Evolutionary conservation across 2,329 filamentous ascomycete species (phyloP).

Genomic region (Ceratocystis ficicola): DNA sequence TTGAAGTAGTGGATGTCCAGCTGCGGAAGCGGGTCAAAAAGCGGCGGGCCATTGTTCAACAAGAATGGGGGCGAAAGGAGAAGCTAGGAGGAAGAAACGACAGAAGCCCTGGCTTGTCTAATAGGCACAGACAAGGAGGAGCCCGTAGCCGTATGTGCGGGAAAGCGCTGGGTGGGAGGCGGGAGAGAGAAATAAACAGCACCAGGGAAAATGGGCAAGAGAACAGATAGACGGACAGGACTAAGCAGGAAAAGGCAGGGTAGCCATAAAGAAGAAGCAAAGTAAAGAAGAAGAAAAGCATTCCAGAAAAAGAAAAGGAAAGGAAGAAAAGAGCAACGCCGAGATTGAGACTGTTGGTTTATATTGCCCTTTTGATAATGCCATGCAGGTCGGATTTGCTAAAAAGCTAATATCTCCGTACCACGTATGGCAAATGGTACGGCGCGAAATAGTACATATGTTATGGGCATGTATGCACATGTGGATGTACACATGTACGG

Average conservation of each 20-base stretch:
- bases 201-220: neutral
- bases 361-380: constrained; percentile 4
- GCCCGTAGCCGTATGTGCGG: neutral
- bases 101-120: neutral
- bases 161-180: neutral
- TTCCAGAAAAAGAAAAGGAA: constrained; percentile 6
- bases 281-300: neutral
- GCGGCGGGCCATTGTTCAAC: constrained; percentile 9
- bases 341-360: constrained; percentile 6
- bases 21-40: constrained; percentile 14
- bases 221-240: neutral
- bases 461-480: neutral
- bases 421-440: neutral
- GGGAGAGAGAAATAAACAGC: constrained; percentile 13
- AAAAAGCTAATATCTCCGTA: neutral
- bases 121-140: neutral
- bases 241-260: neutral
- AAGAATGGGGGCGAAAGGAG: neutral
- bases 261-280: neutral
- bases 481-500: neutral
- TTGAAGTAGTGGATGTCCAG: constrained; percentile 15
- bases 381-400: neutral
- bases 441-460: neutral
- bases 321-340: neutral
- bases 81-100: too few relatives aligned